Evolutionary conservation across 768 basidiomycete genomes (phyloP).

Genomic region (Lactarius pseudohatsudake): DNA sequence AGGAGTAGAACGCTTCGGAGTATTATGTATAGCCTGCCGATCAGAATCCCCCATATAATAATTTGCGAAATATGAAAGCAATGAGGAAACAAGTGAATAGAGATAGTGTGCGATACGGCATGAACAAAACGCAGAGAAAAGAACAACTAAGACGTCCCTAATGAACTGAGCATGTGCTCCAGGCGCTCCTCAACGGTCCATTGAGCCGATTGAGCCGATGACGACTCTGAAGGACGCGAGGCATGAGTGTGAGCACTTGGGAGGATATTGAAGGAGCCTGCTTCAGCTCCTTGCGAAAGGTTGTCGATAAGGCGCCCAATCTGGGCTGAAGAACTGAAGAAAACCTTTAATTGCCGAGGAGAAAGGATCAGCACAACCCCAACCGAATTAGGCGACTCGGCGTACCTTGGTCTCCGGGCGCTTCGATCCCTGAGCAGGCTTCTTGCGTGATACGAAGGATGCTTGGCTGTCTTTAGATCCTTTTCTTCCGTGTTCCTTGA

Average conservation of each 20-base stretch:
- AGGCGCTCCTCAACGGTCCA: slow-evolving; percentile 77
- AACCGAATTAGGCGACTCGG: slow-evolving; percentile 13
- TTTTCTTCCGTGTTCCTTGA: slow-evolving; percentile 72
- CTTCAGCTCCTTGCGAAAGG: slow-evolving; percentile 77
- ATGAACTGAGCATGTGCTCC: slow-evolving; percentile 62
- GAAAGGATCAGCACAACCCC: not conserved
- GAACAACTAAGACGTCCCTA: slow-evolving; percentile 36
- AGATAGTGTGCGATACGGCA: slow-evolving; percentile 17
- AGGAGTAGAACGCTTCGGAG: slow-evolving; percentile 24
- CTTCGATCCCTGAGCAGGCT: slow-evolving; percentile 47
- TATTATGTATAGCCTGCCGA: slow-evolving; percentile 17
- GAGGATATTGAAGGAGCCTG: slow-evolving; percentile 79
- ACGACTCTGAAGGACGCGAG: slow-evolving; percentile 53
- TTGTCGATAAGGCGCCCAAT: slow-evolving; percentile 83
- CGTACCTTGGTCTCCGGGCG: slow-evolving; percentile 85
- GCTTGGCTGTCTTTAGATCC: slow-evolving; percentile 63
- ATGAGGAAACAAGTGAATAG: slow-evolving; percentile 13
- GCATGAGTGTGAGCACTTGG: slow-evolving; percentile 37
- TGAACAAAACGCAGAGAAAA: slow-evolving; percentile 16
- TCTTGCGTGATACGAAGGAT: slow-evolving; percentile 63
- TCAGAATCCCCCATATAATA: slow-evolving; percentile 11
- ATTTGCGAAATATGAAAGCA: slow-evolving; percentile 13
- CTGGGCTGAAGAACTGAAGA: slow-evolving; percentile 71
- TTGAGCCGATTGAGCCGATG: slow-evolving; percentile 50
- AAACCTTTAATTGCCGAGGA: slow-evolving; percentile 48